Conservation (phyloP, 1,139 yeast genomes). For the Chernovozyma aurita region DNA sequence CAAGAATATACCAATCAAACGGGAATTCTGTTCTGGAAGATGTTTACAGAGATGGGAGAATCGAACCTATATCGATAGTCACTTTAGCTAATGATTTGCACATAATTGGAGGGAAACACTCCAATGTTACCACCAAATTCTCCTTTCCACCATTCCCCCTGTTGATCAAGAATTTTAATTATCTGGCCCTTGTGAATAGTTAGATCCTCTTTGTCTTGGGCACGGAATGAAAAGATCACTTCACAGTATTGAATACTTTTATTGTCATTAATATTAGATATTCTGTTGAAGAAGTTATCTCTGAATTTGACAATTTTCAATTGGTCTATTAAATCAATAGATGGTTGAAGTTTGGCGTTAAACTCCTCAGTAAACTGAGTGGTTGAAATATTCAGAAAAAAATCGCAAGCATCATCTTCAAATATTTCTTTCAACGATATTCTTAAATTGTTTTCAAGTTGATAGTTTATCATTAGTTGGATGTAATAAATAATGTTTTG, state of each 20-base stretch:
- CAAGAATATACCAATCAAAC: constrained; percentile 32
- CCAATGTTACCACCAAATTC: constrained; percentile 45
- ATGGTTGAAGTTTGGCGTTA: constrained; percentile 10
- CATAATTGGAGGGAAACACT: constrained; percentile 54
- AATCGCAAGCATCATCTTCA: constrained; percentile 4
- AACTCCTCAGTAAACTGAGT: constrained; percentile 8
- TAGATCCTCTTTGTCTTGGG: constrained; percentile 42
- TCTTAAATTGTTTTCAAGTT: constrained; percentile 16
- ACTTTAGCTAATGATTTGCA: constrained; percentile 16
- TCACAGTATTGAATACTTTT: constrained; percentile 17
- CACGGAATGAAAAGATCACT: constrained; percentile 31
- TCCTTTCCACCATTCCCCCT: constrained; percentile 62
- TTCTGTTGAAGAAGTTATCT: constrained; percentile 12
- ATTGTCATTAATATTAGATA: constrained; percentile 1
- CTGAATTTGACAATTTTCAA: constrained; percentile 20
- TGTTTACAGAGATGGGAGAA: constrained; percentile 27
- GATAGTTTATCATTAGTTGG: constrained; percentile 25
- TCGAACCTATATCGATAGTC: not conserved
- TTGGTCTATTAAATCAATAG: constrained; percentile 15
- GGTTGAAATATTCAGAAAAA: not conserved
- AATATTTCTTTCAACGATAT: constrained; percentile 9
- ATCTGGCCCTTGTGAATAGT: constrained; percentile 46
- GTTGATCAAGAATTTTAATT: constrained; percentile 38
- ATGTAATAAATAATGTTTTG: constrained; percentile 26
- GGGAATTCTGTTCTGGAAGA: constrained; percentile 37